These are phyloP conservation scores for Orbilia quercus DNA, from an alignment of 2,329 filamentous ascomycete species.

Conservation along the genomic window DNA sequence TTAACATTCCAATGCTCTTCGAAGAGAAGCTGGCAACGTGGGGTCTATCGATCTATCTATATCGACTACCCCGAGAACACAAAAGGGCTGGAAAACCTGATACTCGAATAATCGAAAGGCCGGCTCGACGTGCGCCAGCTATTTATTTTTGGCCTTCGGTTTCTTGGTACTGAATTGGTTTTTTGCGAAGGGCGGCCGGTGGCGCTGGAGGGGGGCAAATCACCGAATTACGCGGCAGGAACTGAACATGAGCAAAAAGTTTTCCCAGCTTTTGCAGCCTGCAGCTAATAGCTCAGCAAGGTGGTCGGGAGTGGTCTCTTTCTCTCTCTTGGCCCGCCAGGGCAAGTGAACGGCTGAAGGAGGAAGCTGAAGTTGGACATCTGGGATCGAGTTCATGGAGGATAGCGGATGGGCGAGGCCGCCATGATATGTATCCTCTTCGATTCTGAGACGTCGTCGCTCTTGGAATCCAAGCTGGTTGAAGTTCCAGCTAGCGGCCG, in stretches of 20 bases:
- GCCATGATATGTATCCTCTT: not conserved
- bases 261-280: not conserved
- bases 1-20: not conserved
- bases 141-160: constrained; percentile 11
- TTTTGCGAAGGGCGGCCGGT: constrained; percentile 22
- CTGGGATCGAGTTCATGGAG: constrained; percentile 18
- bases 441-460: not conserved
- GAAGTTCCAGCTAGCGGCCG: not conserved
- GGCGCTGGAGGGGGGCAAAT: constrained; percentile 21
- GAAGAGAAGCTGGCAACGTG: constrained; percentile 6
- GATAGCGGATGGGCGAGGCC: constrained; percentile 11
- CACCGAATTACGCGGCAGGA: constrained; percentile 37
- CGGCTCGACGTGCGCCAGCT: not conserved
- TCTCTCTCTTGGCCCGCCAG: not conserved
- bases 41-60: not conserved
- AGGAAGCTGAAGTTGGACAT: constrained; percentile 12
- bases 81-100: too few species aligned
- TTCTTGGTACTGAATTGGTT: not conserved
- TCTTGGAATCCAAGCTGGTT: not conserved
- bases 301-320: constrained; percentile 1
- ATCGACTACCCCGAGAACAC: too few species aligned
- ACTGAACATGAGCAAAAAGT: not conserved
- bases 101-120: not conserved
- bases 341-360: constrained; percentile 19
- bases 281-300: constrained; percentile 3